These are phyloP conservation scores for Triticum monococcum DNA, from an alignment of 176 grass and related monocot genomes.

Conservation along the genomic window DNA sequence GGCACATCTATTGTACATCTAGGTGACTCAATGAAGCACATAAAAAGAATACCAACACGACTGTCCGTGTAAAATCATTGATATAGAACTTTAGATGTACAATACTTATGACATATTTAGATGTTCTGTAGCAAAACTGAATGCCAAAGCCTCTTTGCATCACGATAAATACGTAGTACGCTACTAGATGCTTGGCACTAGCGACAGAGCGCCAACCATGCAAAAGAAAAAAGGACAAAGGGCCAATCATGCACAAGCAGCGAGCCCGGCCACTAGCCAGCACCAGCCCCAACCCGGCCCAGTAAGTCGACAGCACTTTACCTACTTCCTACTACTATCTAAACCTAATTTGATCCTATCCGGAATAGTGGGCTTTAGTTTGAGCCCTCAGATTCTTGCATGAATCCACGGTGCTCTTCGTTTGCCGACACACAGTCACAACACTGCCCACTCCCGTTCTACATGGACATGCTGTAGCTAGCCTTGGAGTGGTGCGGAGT, in stretches of 20 bases:
- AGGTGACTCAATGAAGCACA: too few species aligned
- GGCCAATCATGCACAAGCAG: neutral
- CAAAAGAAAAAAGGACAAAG: neutral
- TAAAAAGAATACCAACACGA: too few species aligned
- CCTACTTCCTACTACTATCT: neutral
- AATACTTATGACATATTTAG: too few species aligned
- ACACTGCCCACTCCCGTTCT: neutral
- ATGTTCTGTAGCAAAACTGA: too few species aligned
- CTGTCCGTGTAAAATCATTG: too few species aligned
- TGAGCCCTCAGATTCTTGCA: neutral
- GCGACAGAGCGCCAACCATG: too few species aligned
- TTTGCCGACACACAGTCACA: conserved; percentile 38
- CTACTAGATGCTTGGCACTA: neutral
- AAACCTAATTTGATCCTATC: neutral
- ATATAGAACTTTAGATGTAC: too few species aligned
- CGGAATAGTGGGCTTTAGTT: neutral
- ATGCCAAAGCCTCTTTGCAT: too few species aligned
- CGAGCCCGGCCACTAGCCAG: neutral
- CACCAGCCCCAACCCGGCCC: neutral
- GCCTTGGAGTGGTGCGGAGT: neutral
- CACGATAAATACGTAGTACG: too few species aligned
- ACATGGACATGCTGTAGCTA: neutral
- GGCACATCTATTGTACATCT: too few species aligned
- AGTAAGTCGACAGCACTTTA: neutral
- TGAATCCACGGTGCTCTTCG: conserved; percentile 10